Conservation (phyloP, 768 basidiomycete genomes). For the Asterophora lycoperdoides region DNA sequence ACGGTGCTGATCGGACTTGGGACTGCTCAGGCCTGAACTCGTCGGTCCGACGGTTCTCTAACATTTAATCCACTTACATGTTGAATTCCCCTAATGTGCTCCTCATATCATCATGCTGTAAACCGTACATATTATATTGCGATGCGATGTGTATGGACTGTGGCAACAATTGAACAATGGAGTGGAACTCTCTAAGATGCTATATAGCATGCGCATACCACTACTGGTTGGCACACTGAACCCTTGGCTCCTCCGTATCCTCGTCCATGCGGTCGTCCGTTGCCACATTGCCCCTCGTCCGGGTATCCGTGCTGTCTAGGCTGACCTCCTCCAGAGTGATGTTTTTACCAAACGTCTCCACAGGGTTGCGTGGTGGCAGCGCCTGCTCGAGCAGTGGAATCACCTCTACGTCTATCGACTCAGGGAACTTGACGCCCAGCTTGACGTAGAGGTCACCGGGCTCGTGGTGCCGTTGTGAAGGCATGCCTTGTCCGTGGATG, state of each 20-base stretch:
- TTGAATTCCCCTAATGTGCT: too few species aligned
- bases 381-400: slow-evolving; percentile 79
- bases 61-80: too few species aligned
- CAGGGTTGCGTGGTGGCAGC: slow-evolving; percentile 69
- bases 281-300: slow-evolving; percentile 46
- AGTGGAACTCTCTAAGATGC: slow-evolving; percentile 28
- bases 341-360: slow-evolving; percentile 66
- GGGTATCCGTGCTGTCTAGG: slow-evolving; percentile 73
- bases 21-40: too few species aligned
- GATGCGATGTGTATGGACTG: slow-evolving; percentile 33
- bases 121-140: slow-evolving; percentile 32
- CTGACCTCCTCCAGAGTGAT: slow-evolving; percentile 79
- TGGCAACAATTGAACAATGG: slow-evolving; percentile 23
- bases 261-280: slow-evolving; percentile 87
- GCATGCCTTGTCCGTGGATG: slow-evolving; percentile 96
- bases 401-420: slow-evolving; percentile 59
- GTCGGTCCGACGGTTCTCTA: too few species aligned
- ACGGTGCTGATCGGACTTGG: slow-evolving; percentile 10
- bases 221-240: slow-evolving; percentile 94
- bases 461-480: slow-evolving; percentile 96
- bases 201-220: slow-evolving; percentile 1
- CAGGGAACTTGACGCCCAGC: slow-evolving; percentile 86
- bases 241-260: slow-evolving; percentile 86
- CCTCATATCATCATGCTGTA: background rate
- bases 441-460: slow-evolving; percentile 90